Conservation (phyloP, 768 basidiomycete genomes). For the Pisolithus orientalis region DNA sequence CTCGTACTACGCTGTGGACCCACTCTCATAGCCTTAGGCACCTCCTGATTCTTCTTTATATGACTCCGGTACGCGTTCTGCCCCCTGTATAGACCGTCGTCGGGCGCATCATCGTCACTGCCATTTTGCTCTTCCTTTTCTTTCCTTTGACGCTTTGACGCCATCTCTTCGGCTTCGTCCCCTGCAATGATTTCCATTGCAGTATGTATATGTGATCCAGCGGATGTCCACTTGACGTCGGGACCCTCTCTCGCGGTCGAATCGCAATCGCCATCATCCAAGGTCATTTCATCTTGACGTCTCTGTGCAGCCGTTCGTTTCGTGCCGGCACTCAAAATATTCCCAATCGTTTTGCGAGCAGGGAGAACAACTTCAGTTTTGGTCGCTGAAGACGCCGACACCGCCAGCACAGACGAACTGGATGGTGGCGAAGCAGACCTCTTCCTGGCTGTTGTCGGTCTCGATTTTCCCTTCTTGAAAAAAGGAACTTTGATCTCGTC, state of each 20-base stretch:
- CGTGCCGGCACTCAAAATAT: conserved; percentile 73
- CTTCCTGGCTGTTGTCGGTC: conserved; percentile 71
- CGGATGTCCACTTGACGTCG: conserved; percentile 73
- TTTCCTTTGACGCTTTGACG: conserved; percentile 62
- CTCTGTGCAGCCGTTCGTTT: conserved; percentile 53
- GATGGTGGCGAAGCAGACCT: conserved; percentile 61
- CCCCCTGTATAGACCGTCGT: conserved; percentile 86
- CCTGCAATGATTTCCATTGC: conserved; percentile 75
- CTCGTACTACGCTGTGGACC: conserved; percentile 69
- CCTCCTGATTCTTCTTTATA: conserved; percentile 74
- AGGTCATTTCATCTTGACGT: conserved; percentile 39
- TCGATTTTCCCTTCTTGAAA: conserved; percentile 80
- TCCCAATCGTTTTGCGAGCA: conserved; percentile 56
- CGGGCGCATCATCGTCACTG: conserved; percentile 49
- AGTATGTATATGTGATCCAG: conserved; percentile 67
- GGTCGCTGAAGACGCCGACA: conserved; percentile 28
- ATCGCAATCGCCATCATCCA: conserved; percentile 53
- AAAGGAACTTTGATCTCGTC: conserved; percentile 63
- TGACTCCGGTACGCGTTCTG: conserved; percentile 76
- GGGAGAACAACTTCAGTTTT: conserved; percentile 77
- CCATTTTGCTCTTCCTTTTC: conserved; percentile 43
- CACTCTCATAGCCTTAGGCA: conserved; percentile 83
- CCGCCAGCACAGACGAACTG: conserved; percentile 17
- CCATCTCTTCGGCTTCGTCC: conserved; percentile 71
- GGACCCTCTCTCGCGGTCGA: conserved; percentile 34